Percentiles rank a stretch among this genome's conserved stretches.
Conservation (phyloP, 768 basidiomycete genomes). For the Glaciozyma antarctica region DNA sequence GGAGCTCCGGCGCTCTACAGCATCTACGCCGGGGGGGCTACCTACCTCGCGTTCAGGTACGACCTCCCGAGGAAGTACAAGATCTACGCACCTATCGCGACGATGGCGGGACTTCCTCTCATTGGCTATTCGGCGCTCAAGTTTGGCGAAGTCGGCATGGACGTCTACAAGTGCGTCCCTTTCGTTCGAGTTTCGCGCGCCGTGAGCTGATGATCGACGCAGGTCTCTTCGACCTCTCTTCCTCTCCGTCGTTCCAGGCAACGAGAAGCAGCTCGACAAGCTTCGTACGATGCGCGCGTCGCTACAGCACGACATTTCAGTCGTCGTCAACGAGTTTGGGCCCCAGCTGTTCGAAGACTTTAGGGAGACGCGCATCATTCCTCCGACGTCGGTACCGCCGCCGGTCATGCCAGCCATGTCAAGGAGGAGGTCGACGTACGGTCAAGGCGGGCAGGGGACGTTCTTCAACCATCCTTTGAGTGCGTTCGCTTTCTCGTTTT, state of each 20-base stretch:
- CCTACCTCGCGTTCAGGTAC: slow-evolving; percentile 59
- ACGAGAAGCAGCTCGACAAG: slow-evolving; percentile 66
- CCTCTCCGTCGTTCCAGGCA: slow-evolving; percentile 77
- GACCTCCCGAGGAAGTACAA: slow-evolving; percentile 55
- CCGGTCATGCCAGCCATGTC: background rate
- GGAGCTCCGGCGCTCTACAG: slow-evolving; percentile 76
- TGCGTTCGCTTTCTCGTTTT: background rate
- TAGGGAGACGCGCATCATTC: slow-evolving; percentile 51
- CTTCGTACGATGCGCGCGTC: slow-evolving; percentile 62
- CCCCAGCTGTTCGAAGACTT: slow-evolving; percentile 81
- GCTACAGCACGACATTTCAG: slow-evolving; percentile 73
- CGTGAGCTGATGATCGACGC: background rate
- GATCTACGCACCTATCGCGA: slow-evolving; percentile 66
- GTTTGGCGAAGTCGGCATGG: slow-evolving; percentile 96
- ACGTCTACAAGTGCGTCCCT: slow-evolving; percentile 74
- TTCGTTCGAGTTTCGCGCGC: background rate
- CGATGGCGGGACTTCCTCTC: slow-evolving; percentile 65
- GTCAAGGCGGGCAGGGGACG: slow-evolving; percentile 75
- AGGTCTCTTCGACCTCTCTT: slow-evolving; percentile 85
- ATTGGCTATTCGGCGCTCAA: slow-evolving; percentile 89
- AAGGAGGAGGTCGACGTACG: slow-evolving; percentile 46
- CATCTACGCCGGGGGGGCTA: slow-evolving; percentile 71
- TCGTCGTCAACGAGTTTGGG: slow-evolving; percentile 76
- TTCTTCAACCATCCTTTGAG: slow-evolving; percentile 63
- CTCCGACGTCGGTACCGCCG: slow-evolving; percentile 1